Base-by-base conservation (phyloP, 352 stramenopile species). In the Saprolegnia parasitica region DNA sequence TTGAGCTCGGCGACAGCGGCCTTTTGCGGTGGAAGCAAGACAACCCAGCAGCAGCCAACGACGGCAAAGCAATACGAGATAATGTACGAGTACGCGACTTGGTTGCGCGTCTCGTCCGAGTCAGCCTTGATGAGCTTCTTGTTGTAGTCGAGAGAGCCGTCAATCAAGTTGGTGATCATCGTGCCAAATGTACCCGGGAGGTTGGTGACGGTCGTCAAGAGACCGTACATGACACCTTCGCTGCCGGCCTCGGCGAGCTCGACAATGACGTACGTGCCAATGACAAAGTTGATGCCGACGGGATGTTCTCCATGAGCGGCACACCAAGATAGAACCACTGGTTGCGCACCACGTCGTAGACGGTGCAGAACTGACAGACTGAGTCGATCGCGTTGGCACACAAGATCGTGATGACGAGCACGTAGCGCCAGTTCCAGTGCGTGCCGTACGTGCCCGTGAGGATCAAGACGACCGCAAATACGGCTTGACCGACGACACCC, bases 261-360 rank as follows among this genome's bases (percentile, higher is more conserved):
- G n/a, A n/a, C n/a, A n/a, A n/a, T n/a, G n/a, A n/a, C n/a, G n/a
- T n/a, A n/a, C n/a, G n/a, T n/a, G n/a, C n/a, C n/a, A n/a, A n/a
- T n/a, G n/a, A n/a, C n/a, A n/a, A n/a, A n/a, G n/a, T 74, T 47
- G 37, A 74, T 40, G 5, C 79, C 70, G 37, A 72, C 68, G 32
- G 81, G 81, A 88, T 63, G 63, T 88, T 73, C 24, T 77, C 78
- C 15, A 85, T 71, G 20, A 88, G 70, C 0, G 81, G 81, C 16
- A 87, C 79, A 18, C 89, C 15, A 35, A 89, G 78, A 52, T 88
- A 83, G 15, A 87, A 65, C 13, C 75, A 56, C n/a, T 66, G 70
- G 62, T 78, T 84, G n/a, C 84, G 82, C 21, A 89, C 42, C n/a
- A 84, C 70, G 56, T 85, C 78, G 52, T 76, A 89, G 16, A 86